Base-by-base conservation (phyloP, 768 basidiomycete genomes). In the Mycena indigotica region DNA sequence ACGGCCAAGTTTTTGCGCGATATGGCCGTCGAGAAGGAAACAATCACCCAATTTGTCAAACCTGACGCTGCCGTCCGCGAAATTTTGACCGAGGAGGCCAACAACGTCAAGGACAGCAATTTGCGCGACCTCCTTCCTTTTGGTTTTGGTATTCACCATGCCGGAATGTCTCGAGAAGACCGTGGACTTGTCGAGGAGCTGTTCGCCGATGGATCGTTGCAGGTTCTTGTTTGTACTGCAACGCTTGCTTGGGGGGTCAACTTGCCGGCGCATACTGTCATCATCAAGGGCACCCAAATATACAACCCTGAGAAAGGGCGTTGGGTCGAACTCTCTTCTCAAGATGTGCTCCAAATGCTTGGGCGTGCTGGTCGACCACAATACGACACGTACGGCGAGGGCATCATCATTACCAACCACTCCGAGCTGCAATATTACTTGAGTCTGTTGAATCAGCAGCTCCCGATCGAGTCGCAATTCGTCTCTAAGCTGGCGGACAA, bases 191-290 rank as follows among this genome's bases (percentile, higher is more conserved):
- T 98, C 19, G 97, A 99, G 71, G 96, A 95, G 60, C 81, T 98
- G 10, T 99, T 99, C 70, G 86, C 86, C 10, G 93, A 96, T 50
- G 93, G 95, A 0, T 87, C 91, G 23, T 80, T 99, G 28, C 95
- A 96, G 69, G 95, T 98, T 0, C 80, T 99, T 24, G 93, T 97
- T 41, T 97, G 93, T 70, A 99, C 97, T 0, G 97, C 97, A 4
- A 98, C 96, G 2, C 87, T 99, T 32, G 97, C 97, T 1, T 99
- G 97, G 97, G 97, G 96, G 77, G 96, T 99, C 74, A 99, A 99
- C 69, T 77, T 98, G 0, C 97, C 97, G 3, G 96, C 95, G 1
- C 97, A 98, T 63, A 90, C 93, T 6, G 96, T 98, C 74, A 94
- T 98, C 76, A 98, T 99, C 80, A 99, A 98, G 71, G 97, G 97